phyloP scores from a whole-genome alignment of 2,329 filamentous ascomycete species.

The Emergomyces pasteurianus region DNA sequence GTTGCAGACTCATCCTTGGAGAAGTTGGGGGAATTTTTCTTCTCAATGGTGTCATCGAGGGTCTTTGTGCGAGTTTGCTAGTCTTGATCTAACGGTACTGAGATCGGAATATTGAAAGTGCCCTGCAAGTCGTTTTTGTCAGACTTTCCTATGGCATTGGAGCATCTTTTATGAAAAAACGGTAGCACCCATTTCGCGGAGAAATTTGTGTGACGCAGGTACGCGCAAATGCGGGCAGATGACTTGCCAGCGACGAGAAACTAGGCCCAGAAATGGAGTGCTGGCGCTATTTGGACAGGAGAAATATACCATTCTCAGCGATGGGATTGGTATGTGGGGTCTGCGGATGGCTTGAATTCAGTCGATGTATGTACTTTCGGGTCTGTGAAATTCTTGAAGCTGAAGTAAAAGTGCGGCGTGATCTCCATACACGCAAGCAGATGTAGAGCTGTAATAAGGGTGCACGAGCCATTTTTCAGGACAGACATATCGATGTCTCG shows the following conservation, averaged over 20 bases:
- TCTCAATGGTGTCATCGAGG: conserved; percentile 7
- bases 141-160: background rate
- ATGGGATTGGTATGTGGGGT: too few species aligned
- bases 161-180: background rate
- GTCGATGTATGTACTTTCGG: background rate
- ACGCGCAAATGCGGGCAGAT: background rate
- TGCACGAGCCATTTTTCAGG: background rate
- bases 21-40: too few species aligned
- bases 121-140: conserved; percentile 7
- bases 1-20: conserved; percentile 8
- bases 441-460: background rate
- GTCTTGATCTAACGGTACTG: conserved; percentile 7
- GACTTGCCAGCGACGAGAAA: background rate
- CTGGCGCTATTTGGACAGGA: too few species aligned
- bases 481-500: background rate
- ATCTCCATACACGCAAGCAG: background rate
- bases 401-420: background rate
- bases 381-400: background rate
- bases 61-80: conserved; percentile 5
- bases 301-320: too few species aligned
- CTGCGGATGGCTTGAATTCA: background rate
- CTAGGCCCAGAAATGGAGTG: background rate
- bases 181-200: background rate
- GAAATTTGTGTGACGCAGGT: background rate
- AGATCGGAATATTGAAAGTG: conserved; percentile 1